phyloP scores from a whole-genome alignment of 331 rosid species.

The Acacia pycnantha region DNA sequence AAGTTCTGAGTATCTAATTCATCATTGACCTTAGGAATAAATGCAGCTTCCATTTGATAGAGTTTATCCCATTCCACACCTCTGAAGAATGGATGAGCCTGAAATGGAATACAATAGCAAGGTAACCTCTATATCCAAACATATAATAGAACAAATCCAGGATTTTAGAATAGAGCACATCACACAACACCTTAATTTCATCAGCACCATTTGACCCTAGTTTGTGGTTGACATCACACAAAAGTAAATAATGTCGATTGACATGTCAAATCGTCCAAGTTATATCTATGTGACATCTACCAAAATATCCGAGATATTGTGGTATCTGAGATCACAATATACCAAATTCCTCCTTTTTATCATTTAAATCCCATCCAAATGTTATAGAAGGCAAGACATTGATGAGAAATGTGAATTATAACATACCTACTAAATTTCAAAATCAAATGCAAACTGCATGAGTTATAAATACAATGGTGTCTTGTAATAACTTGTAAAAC shows the following conservation, averaged over 20 bases:
- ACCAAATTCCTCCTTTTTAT: neutral
- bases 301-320: neutral
- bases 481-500: constrained; percentile 6
- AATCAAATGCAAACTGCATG: constrained; percentile 20
- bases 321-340: neutral
- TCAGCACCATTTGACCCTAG: constrained; percentile 82
- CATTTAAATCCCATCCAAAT: neutral
- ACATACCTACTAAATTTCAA: constrained; percentile 12
- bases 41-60: constrained; percentile 95
- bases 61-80: constrained; percentile 82
- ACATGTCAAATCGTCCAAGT: neutral
- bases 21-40: constrained; percentile 92
- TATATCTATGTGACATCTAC: neutral
- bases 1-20: constrained; percentile 97
- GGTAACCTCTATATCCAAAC: constrained; percentile 39
- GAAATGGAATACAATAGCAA: constrained; percentile 43
- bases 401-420: neutral
- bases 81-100: constrained; percentile 80
- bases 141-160: constrained; percentile 31
- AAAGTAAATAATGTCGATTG: neutral
- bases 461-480: neutral
- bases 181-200: constrained; percentile 94
- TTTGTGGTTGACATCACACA: constrained; percentile 87
- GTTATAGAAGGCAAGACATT: constrained; percentile 3
- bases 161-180: constrained; percentile 63